Evolutionary conservation across 768 basidiomycete genomes (phyloP).

Genomic region (Boletus vermiculosoides): DNA sequence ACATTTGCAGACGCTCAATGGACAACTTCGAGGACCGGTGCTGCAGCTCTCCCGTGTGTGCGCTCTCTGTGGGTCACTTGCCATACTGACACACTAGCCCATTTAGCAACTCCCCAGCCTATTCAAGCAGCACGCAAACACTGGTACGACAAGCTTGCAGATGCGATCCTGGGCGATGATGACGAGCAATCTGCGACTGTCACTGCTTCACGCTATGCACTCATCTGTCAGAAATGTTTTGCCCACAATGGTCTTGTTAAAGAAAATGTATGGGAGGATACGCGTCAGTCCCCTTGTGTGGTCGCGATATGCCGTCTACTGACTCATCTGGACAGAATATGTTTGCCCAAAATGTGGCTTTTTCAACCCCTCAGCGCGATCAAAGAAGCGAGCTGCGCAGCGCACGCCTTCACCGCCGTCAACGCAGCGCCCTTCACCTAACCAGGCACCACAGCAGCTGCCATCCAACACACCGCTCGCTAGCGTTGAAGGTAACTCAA

Average conservation of each 20-base stretch:
- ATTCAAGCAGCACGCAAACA: constrained; percentile 59
- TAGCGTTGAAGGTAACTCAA: constrained; percentile 1
- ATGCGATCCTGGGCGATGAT: constrained; percentile 82
- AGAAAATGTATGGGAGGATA: constrained; percentile 76
- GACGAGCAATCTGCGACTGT: constrained; percentile 43
- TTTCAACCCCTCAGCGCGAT: constrained; percentile 60
- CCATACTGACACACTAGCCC: constrained; percentile 9
- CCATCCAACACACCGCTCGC: background rate
- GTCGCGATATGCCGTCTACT: background rate
- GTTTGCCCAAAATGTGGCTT: constrained; percentile 82
- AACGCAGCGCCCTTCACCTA: constrained; percentile 7
- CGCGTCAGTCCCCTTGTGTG: constrained; percentile 54
- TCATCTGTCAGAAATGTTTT: constrained; percentile 88
- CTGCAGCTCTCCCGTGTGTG: constrained; percentile 42
- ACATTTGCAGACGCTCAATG: constrained; percentile 22
- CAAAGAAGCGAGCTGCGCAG: constrained; percentile 27
- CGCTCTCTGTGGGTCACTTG: background rate
- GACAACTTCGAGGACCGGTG: constrained; percentile 23
- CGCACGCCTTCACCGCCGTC: constrained; percentile 31
- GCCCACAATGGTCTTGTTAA: constrained; percentile 86
- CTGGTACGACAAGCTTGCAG: constrained; percentile 88
- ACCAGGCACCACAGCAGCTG: constrained; percentile 5
- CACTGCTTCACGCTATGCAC: constrained; percentile 61
- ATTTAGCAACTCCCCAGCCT: constrained; percentile 39
- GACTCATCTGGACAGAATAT: constrained; percentile 56